phyloP scores from a whole-genome alignment of 768 basidiomycete species.

The Ramaria rubella region DNA sequence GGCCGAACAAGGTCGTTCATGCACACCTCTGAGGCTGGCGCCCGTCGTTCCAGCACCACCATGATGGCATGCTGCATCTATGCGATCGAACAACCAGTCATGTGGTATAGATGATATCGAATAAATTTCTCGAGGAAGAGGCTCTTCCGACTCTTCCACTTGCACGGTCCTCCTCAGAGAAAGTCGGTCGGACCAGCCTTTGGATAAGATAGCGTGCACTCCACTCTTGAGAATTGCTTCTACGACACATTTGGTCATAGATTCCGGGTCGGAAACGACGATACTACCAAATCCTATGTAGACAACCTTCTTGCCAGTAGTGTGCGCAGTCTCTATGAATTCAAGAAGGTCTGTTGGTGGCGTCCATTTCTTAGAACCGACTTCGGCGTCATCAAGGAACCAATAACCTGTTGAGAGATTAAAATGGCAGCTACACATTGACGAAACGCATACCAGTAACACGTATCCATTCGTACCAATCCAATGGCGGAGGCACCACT shows the following conservation, averaged over 20 bases:
- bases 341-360: constrained; percentile 73
- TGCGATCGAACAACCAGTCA: constrained; percentile 90
- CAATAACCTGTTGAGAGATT: constrained; percentile 67
- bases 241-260: constrained; percentile 86
- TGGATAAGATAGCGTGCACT: constrained; percentile 89
- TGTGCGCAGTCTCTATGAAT: constrained; percentile 78
- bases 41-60: constrained; percentile 97
- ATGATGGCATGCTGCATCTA: constrained; percentile 97
- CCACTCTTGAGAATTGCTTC: constrained; percentile 84
- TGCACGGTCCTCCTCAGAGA: constrained; percentile 54
- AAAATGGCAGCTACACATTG: constrained; percentile 8
- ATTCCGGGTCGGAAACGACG: constrained; percentile 89
- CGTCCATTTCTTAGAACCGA: constrained; percentile 82
- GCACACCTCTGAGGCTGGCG: constrained; percentile 81
- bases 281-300: constrained; percentile 98
- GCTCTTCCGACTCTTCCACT: constrained; percentile 55
- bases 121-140: constrained; percentile 75
- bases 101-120: constrained; percentile 83
- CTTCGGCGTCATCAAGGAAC: constrained; percentile 92
- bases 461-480: constrained; percentile 99
- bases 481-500: constrained; percentile 86
- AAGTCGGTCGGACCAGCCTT: constrained; percentile 95
- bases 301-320: constrained; percentile 78
- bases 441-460: constrained; percentile 56
- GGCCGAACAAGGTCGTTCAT: background rate